Evolutionary conservation across 176 grass and related monocot species (phyloP).

Genomic region (Carex myosuroides): DNA sequence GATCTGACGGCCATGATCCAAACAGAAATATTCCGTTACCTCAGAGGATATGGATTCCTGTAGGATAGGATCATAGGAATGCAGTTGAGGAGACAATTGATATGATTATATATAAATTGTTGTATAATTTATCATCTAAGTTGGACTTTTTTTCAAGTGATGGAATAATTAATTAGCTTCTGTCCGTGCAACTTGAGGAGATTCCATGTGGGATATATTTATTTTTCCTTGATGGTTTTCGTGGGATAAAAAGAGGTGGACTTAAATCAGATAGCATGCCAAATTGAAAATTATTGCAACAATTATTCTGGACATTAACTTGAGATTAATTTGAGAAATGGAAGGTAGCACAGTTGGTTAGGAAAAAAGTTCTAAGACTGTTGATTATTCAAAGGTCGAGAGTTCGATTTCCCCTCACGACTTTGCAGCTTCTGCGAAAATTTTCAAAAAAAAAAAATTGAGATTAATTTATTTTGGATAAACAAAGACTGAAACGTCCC

Average conservation of each 20-base stretch:
- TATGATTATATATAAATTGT: not conserved
- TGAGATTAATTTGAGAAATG: not conserved
- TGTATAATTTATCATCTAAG: not conserved
- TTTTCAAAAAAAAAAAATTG: no score
- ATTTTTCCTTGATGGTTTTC: not conserved
- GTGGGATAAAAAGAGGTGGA: not conserved
- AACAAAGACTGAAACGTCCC: not conserved
- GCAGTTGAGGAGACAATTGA: slow-evolving; percentile 12
- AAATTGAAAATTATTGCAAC: not conserved
- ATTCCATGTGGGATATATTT: not conserved
- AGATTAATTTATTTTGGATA: not conserved
- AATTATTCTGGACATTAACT: not conserved
- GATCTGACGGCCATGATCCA: no score
- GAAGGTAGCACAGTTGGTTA: no score
- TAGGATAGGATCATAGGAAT: not conserved
- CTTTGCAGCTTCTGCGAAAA: no score
- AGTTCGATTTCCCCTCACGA: no score
- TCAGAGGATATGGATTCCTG: no score
- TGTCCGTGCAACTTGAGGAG: not conserved
- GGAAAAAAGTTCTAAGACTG: no score
- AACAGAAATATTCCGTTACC: no score
- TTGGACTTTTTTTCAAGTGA: not conserved
- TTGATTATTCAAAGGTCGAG: no score
- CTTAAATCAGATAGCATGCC: not conserved
- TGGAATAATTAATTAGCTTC: not conserved